A percentile compares a stretch with the other conserved stretches of the same genome.
These are phyloP conservation scores for Eutrema heterophyllum DNA, from an alignment of 345 rosid species.

Conservation along the genomic window DNA sequence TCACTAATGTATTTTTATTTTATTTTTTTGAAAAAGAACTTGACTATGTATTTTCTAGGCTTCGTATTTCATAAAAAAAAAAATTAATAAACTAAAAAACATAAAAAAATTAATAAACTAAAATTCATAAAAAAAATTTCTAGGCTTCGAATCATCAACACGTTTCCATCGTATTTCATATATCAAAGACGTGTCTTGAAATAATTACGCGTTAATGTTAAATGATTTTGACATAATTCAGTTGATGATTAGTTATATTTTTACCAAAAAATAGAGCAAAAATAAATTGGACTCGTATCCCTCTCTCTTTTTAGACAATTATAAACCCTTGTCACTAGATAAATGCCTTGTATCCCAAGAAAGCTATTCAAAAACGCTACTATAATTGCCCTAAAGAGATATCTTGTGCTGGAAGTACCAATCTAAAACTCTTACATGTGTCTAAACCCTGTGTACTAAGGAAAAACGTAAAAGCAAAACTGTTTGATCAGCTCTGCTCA, in stretches of 20 bases:
- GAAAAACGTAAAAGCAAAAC: neutral
- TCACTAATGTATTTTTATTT: no score
- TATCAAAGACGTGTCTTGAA: neutral
- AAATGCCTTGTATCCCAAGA: neutral
- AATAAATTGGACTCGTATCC: neutral
- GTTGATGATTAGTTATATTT: neutral
- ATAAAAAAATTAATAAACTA: no score
- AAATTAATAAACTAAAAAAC: no score
- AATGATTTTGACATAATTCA: neutral
- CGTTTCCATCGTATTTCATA: no score
- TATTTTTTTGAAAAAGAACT: no score
- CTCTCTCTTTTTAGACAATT: neutral
- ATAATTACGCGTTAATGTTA: neutral
- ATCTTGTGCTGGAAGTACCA: neutral
- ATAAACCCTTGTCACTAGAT: neutral
- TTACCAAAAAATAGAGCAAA: neutral
- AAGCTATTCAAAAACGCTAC: neutral
- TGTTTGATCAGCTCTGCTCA: neutral
- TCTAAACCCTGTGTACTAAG: neutral
- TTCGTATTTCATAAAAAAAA: no score
- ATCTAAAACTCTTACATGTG: neutral
- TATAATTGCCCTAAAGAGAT: neutral
- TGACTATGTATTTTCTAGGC: no score
- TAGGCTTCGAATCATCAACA: no score
- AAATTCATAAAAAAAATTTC: no score